Percentiles rank a stretch among this genome's conserved stretches.
Evolutionary conservation across 192 early-diverging fungal genomes (phyloP).

Genomic region (Coemansia sp.): DNA sequence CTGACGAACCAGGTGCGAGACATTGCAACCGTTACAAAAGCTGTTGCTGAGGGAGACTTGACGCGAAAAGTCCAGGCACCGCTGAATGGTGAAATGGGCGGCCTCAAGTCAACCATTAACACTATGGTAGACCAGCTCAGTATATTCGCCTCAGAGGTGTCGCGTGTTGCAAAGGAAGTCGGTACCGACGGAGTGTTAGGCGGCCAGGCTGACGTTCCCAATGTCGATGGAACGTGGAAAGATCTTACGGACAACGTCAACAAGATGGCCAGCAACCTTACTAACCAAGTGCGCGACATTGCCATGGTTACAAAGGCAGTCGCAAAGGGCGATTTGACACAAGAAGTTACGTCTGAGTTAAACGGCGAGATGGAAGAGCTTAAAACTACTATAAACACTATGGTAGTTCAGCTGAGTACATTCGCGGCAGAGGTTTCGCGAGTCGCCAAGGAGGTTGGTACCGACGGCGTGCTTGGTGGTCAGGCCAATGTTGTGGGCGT

Average conservation of each 20-base stretch:
- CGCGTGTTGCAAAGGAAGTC: slow-evolving; percentile 67
- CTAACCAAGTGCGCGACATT: slow-evolving; percentile 58
- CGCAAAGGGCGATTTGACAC: slow-evolving; percentile 59
- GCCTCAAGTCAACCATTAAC: slow-evolving; percentile 52
- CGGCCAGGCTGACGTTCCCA: slow-evolving; percentile 63
- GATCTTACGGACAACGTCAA: slow-evolving; percentile 57
- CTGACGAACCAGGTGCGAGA: slow-evolving; percentile 62
- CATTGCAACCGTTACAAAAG: slow-evolving; percentile 51
- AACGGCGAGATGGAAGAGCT: slow-evolving; percentile 63
- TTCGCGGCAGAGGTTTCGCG: slow-evolving; percentile 64
- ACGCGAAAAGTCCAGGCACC: slow-evolving; percentile 16
- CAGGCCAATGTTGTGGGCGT: slow-evolving; percentile 56
- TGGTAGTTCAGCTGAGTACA: slow-evolving; percentile 61
- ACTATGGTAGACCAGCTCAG: slow-evolving; percentile 56
- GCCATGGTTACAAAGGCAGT: slow-evolving; percentile 60
- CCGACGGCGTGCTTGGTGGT: slow-evolving; percentile 56
- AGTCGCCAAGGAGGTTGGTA: slow-evolving; percentile 61
- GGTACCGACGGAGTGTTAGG: slow-evolving; percentile 67
- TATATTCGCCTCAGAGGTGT: slow-evolving; percentile 60
- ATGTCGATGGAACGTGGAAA: slow-evolving; percentile 64
- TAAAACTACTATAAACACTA: slow-evolving; percentile 62
- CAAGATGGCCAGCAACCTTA: slow-evolving; percentile 57
- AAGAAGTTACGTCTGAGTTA: slow-evolving; percentile 58
- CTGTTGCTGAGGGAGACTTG: slow-evolving; percentile 27
- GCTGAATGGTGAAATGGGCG: slow-evolving; percentile 55